Evolutionary conservation across 2,329 filamentous ascomycete genomes (phyloP), one percentile per base, ranked within the genome.

Genomic region (Dactylellina parvicollis): DNA sequence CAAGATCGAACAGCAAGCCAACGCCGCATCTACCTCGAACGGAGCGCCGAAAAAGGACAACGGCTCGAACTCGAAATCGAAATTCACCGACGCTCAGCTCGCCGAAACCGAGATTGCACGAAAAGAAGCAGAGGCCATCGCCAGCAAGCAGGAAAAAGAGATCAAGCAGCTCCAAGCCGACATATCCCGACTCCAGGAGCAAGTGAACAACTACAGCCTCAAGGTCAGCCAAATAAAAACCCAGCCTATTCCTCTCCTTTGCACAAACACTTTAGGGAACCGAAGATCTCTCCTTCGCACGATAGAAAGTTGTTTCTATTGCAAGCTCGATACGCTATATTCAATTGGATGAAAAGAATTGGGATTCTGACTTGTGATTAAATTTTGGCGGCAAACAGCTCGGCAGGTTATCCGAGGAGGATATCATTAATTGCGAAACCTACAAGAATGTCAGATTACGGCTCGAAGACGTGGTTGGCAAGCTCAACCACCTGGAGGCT

Each of bases 361-460:
- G 49, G 36, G 59, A 40, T 44, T 72, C 70, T 77, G 57, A 77
- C 75, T 30, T 66, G 49, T 57, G 59, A 44, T 57, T n/a, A n/a
- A n/a, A 64, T 69, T 52, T 52, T 56, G 36, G 60, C 32, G 54
- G 16, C 20, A 42, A 83, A 14, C 85, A 89, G 79, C 84, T 91
- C 50, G 88, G 91, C 12, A 89, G 87, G 62, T 83, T 93, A 46
- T 90, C 91, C 0, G 95, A 99, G 78, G 95, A 99, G 75, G 95
- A 99, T 77, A 98, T 96, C 79, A 89, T 92, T 40, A 89, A 92
- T 66, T 96, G 92, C 3, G 92, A 97, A 77, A 85, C 96, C 2
- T 99, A 96, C 85, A 98, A 96, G 81, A 88, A 91, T 75, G 86
- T 97, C 79, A 96, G 93, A 81, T 86, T 86, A 22, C 92, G 97